Evolutionary conservation across 1,139 yeast species (phyloP), one percentile per base, ranked within the genome.

Genomic region (Waltiozyma sp.): DNA sequence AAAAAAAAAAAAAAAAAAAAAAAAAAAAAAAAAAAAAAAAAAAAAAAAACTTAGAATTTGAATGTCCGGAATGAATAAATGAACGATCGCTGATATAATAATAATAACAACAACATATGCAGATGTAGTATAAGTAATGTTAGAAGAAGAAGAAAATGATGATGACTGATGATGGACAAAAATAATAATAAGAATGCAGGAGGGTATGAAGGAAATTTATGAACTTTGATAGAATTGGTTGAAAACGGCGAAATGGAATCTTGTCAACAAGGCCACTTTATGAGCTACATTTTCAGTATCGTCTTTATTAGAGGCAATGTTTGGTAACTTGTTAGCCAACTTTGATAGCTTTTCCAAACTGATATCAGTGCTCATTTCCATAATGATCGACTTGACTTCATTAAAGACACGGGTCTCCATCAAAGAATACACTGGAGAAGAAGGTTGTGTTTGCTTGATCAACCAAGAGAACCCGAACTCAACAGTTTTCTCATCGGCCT

Each of bases 381-480:
- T 43, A 38, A 47, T 49, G 24, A 45, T 47, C 26, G 41, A 45
- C 37, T 42, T 19, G 18, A 54, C 51, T 33, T 39, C 40, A 47
- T 72, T 72, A 60, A 81, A 79, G 19, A 79, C 69, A 49, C 80
- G 77, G 40, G 72, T 70, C 63, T 87, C 96, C 72, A 87, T 70
- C 43, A 86, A 70, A 14, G 82, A 80, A 61, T 87, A 87, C 38
- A 87, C 82, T 44, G 76, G 78, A n/a, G 91, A 80, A 49, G 68
- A 68, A 40, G 95, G 95, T 61, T 85, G 95, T 21, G 88, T 81
- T 61, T 87, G 95, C 57, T 82, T 83, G 43, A 82, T 69, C 41
- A 87, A 69, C 96, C 96, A 87, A 51, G 80, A 77, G 59, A 77
- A 75, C 41, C 85, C 77, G 61, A 87, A 81, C 45, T 77, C 80